Base-by-base conservation (phyloP, 805 yeast genomes). In the Clavispora phyllophila region DNA sequence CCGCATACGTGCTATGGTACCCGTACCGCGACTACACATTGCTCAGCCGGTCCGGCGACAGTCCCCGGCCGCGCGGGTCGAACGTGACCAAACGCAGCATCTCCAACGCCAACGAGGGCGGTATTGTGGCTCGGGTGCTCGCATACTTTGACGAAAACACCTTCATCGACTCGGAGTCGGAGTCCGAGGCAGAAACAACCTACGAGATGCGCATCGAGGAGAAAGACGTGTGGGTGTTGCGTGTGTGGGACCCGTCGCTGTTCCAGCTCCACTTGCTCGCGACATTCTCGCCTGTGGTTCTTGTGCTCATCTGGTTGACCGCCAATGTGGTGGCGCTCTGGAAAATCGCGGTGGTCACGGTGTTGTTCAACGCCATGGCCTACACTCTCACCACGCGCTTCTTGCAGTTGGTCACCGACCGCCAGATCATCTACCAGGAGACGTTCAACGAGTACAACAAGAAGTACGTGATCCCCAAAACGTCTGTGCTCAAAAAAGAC, bases 161-260 rank as follows among this genome's bases (percentile, higher is more conserved):
- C 10, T 40, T 36, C 24, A 49, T 46, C 31, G 56, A 56, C 18
- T 44, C 55, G 10, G 52, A 51, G 44, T 50, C 36, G 43, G 59
- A 53, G 15, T 53, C 51, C 23, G 54, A 58, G 14, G 57, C 51
- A 13, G 58, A 60, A 23, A 55, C 54, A 18, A 48, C 56, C 17
- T 49, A 47, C 39, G 61, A 59, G 5, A 48, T 47, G 12, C 41
- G 47, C 19, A 37, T 39, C 23, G 40, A 48, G 9, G 54, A 66
- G 24, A 63, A 66, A 23, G 63, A 64, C 17, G 71, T 72, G 26
- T 83, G 84, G 78, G 75, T 77, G 44, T 57, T 85, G 33, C 64
- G 62, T 15, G 74, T 83, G 39, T 85, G 95, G 95, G 67, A 70
- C 34, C 91, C 91, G 0, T 72, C 83, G 0, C 68, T 68, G 48